A percentile compares a stretch with the other conserved stretches of the same genome.
Conservation (phyloP, 176 grass and related monocot genomes). For the barley (Hordeum vulgare) region MorexV3_pseudomolecules_assembly NC_058520.1:48845346-48845845, state of each 20-base stretch:
- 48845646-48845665: slow-evolving; percentile 11
- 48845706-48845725: slow-evolving; percentile 35
- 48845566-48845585: slow-evolving; percentile 76
- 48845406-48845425: slow-evolving; percentile 53
- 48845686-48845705: slow-evolving; percentile 14
- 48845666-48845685: slow-evolving; percentile 39
- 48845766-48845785: slow-evolving; percentile 14
- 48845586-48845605: slow-evolving; percentile 99
- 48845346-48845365: slow-evolving; percentile 58
- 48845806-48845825: not conserved
- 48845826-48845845: slow-evolving; percentile 17
- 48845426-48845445: slow-evolving; percentile 76
- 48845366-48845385: slow-evolving; percentile 58
- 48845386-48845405: slow-evolving; percentile 63
- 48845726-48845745: slow-evolving; percentile 36
- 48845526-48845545: slow-evolving; percentile 59
- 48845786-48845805: not conserved
- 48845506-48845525: slow-evolving; percentile 72
- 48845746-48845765: slow-evolving; percentile 90
- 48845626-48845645: slow-evolving; percentile 35
- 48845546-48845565: slow-evolving; percentile 47
- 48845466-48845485: slow-evolving; percentile 59
- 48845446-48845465: slow-evolving; percentile 49
- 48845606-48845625: slow-evolving; percentile 60
- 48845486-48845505: slow-evolving; percentile 75